Conservation (phyloP, 805 yeast species). For the Debaryomyces tyrocola region DNA sequence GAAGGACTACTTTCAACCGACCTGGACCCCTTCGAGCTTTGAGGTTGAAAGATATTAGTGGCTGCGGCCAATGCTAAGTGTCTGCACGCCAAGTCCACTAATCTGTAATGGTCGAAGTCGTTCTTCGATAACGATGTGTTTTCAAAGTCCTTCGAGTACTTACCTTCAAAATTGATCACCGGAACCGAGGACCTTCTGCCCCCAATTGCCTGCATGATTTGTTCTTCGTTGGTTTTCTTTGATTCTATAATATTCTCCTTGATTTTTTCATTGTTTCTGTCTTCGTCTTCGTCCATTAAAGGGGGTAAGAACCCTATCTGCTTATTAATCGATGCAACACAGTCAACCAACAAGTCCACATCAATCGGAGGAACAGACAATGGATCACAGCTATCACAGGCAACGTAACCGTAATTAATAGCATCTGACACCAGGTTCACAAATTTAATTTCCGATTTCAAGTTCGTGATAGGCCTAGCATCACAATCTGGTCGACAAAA, state of each 20-base stretch:
- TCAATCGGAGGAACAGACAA: constrained; percentile 44
- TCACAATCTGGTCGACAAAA: constrained; percentile 75
- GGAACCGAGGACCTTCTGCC: constrained; percentile 31
- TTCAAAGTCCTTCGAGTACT: constrained; percentile 23
- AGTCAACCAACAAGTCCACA: constrained; percentile 41
- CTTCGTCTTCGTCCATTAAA: constrained; percentile 46
- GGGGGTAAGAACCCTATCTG: constrained; percentile 60
- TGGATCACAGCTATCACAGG: constrained; percentile 62
- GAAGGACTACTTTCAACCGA: constrained; percentile 17
- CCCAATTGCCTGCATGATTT: constrained; percentile 20
- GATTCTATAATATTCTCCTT: constrained; percentile 35
- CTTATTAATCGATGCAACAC: constrained; percentile 57
- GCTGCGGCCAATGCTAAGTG: constrained; percentile 83
- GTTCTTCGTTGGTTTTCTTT: constrained; percentile 23
- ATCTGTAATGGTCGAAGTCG: constrained; percentile 66
- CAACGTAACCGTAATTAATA: constrained; percentile 40
- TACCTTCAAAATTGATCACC: constrained; percentile 22
- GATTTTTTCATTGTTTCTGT: constrained; percentile 33
- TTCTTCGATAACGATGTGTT: constrained; percentile 45
- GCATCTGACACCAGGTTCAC: constrained; percentile 45
- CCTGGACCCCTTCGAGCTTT: constrained; percentile 16
- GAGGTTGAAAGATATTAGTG: constrained; percentile 31
- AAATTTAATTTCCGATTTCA: constrained; percentile 48
- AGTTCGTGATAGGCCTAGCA: constrained; percentile 39
- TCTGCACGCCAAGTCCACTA: constrained; percentile 77